Base-by-base conservation (phyloP, 2,329 filamentous ascomycete genomes). In the Pyricularia grisea region DNA sequence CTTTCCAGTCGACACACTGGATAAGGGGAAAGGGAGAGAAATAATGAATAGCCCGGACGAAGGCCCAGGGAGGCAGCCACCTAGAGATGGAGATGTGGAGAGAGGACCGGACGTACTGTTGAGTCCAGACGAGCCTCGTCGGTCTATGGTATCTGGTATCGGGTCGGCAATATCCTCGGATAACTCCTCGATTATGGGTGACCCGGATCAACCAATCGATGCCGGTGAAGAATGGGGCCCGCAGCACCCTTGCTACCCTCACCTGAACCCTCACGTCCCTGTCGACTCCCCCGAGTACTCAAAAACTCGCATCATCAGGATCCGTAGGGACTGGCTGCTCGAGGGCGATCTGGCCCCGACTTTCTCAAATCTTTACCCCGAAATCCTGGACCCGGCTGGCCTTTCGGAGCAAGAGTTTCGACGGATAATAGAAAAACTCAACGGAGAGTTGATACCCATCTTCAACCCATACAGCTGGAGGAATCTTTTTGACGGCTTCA, bases 291-390 rank as follows among this genome's bases (percentile, higher is more conserved):
- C 87, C 17, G 88, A 96, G 72, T 92, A 92, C 75, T 79, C 84
- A 65, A 88, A 84, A 7, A 99, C 95, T 1, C 90, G 94, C 69
- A 92, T 99, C 72, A 97, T 99, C 74, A 90, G 95, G 20, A 90
- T 99, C 71, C 89, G 90, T 70, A 87, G 95, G 61, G 95, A 99
- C 79, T 99, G 94, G 92, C 90, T 98, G 80, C 79, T 94, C 33
- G 87, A 90, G 71, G 95, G 94, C 50, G 95, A 99, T 78, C 82
- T 97, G 31, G 94, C 94, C 1, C 95, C 95, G 0, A 93, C 94
- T 0, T 98, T 96, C 77, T 95, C 92, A 20, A 97, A 98, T 74
- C 83, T 97, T 2, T 99, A 99, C 75, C 95, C 95, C 0, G 95
- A 99, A 77, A 97, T 99, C 70, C 83, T 99, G 9, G 94, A 97